Base-by-base conservation (phyloP, 306 rosid genomes). In the Senna tora region DNA sequence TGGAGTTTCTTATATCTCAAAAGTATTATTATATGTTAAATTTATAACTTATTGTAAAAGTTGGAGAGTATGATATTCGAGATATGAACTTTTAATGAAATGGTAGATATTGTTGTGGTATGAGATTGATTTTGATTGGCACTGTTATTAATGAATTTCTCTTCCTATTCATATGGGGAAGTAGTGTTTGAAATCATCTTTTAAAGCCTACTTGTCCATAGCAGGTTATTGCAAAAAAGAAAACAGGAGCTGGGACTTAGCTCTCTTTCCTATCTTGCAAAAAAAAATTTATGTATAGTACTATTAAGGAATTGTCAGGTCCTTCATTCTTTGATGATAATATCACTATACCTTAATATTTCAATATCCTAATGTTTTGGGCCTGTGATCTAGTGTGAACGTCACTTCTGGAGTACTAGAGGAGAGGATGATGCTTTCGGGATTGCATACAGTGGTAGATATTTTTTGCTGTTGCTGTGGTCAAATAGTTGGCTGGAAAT, bases 401-500 rank as follows among this genome's bases (percentile, higher is more conserved):
- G 75, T 83, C 69, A 77, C 82, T 22, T 55, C 63, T 10, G 98
- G 98, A 66, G 78, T 74, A 36, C 75, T 69, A 10, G 97, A 87
- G 84, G 93, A 90, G 76, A 87, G 97, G 84, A 1, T 56, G 79
- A 93, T 93, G 97, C 79, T 85, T 32, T 93, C 98, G 11, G 97
- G 98, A 76, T 34, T 84, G 74, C 98, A 90, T 79, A 85, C 87
- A 21, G 97, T 93, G 51, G 88, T 86, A 1, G 98, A 93, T 67
- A 83, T 86, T 56, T 90, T 88, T 87, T 93, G 97, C 83, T 93
- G 98, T 83, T 76, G 75, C 54, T 93, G 98, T 72, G 96, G 98
- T 57, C 97, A 93, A 75, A 90, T 88, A 28, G 80, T 90, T n/a
- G 98, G 98, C 63, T 93, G 98, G 98, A 93, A 93, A 93, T 93